Evolutionary conservation across 805 yeast species (phyloP).

Genomic region (Clavispora carvajalis): DNA sequence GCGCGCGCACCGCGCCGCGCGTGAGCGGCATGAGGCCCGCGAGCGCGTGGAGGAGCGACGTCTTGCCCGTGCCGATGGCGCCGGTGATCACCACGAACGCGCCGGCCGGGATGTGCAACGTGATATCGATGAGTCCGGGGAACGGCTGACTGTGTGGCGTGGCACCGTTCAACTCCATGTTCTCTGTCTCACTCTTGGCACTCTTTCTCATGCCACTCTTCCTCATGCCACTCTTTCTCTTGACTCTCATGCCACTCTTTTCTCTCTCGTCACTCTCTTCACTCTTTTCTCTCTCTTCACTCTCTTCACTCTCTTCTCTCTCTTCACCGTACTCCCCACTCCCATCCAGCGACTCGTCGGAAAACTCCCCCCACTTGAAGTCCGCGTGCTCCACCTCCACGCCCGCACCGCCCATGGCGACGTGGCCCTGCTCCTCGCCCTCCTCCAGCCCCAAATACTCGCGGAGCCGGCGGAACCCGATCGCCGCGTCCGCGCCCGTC

Average conservation of each 20-base stretch:
- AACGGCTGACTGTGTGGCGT: no score
- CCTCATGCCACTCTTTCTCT: no score
- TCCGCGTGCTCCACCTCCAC: constrained; percentile 10
- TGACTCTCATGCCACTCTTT: no score
- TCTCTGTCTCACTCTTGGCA: not conserved
- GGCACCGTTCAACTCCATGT: no score
- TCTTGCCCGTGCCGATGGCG: constrained; percentile 39
- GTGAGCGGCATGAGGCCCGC: constrained; percentile 35
- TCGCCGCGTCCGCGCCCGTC: constrained; percentile 40
- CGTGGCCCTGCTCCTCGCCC: not conserved
- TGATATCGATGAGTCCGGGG: constrained; percentile 31
- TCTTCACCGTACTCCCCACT: no score
- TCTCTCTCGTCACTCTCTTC: no score
- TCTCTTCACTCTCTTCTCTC: no score
- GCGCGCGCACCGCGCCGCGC: constrained; percentile 24
- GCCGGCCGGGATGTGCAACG: constrained; percentile 23
- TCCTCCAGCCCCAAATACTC: constrained; percentile 19
- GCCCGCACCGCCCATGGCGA: no score
- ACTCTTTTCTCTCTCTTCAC: no score
- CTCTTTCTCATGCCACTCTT: no score
- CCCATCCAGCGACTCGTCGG: no score
- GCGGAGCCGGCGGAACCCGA: constrained; percentile 30
- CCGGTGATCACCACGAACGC: constrained; percentile 41
- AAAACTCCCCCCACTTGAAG: constrained; percentile 12
- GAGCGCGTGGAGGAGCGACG: constrained; percentile 36